phyloP scores from a whole-genome alignment of 2,329 filamentous ascomycete genomes.

The Metarhizium robertsii region DNA sequence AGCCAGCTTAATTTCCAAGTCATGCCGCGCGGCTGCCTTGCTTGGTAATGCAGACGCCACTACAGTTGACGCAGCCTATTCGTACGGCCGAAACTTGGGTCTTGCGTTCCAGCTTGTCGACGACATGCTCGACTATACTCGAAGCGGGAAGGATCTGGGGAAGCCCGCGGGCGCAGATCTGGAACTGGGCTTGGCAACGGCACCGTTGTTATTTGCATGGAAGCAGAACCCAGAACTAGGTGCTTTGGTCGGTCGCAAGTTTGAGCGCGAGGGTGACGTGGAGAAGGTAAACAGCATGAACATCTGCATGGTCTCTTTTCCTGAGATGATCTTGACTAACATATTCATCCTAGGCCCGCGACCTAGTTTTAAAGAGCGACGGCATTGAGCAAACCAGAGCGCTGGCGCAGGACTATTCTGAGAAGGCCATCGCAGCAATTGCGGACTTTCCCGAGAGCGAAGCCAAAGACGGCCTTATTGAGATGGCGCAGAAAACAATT shows the following conservation, averaged over 20 bases:
- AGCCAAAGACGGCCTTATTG: constrained; percentile 80
- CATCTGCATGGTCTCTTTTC: background rate
- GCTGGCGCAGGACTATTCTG: constrained; percentile 81
- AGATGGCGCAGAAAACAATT: constrained; percentile 91
- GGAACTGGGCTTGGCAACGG: constrained; percentile 86
- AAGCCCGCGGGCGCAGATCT: constrained; percentile 94
- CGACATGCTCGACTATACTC: constrained; percentile 95
- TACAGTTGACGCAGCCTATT: constrained; percentile 84
- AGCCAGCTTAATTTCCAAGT: constrained; percentile 91
- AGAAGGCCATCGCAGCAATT: constrained; percentile 81
- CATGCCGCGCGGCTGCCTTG: constrained; percentile 80
- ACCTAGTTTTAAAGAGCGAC: constrained; percentile 72
- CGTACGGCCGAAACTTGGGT: constrained; percentile 87
- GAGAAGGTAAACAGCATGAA: constrained; percentile 50
- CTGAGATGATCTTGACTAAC: background rate
- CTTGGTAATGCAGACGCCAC: constrained; percentile 67
- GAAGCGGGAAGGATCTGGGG: constrained; percentile 73
- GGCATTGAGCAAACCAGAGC: constrained; percentile 88
- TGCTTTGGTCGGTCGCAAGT: constrained; percentile 83
- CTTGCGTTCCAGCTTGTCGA: constrained; percentile 96
- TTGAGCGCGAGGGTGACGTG: constrained; percentile 75
- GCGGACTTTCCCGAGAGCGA: constrained; percentile 83
- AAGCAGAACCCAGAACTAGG: constrained; percentile 79
- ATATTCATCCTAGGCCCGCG: constrained; percentile 59
- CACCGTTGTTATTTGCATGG: constrained; percentile 92